Percentiles rank a stretch among this genome's conserved stretches.
Evolutionary conservation across 1,284 basidiomycete species (phyloP).

Genomic region (Xerocomus nothofagi): DNA sequence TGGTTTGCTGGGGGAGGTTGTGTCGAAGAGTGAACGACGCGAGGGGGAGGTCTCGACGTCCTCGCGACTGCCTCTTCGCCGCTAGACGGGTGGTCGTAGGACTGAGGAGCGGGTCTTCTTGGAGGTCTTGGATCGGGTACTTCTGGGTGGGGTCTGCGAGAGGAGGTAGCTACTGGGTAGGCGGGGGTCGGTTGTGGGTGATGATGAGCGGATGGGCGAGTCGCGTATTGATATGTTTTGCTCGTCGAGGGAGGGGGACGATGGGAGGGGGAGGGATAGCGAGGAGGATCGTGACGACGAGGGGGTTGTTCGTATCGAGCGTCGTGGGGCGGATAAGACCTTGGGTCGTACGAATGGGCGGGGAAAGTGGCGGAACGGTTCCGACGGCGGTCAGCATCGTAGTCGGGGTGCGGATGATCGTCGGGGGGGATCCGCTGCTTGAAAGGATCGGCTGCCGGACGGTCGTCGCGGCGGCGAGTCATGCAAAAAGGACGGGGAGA

Average conservation of each 20-base stretch:
- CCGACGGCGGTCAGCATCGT: slow-evolving; percentile 31
- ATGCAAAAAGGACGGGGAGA: slow-evolving; percentile 30
- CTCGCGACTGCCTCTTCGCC: slow-evolving; percentile 27
- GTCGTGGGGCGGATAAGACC: slow-evolving; percentile 23
- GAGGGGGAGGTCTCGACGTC: slow-evolving; percentile 27
- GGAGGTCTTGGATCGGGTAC: slow-evolving; percentile 25
- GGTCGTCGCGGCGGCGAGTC: slow-evolving; percentile 36
- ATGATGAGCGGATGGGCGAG: slow-evolving; percentile 29
- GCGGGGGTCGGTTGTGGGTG: slow-evolving; percentile 18
- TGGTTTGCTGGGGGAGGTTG: slow-evolving; percentile 27
- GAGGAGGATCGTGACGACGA: slow-evolving; percentile 32
- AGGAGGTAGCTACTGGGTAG: slow-evolving; percentile 25
- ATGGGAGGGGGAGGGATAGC: slow-evolving; percentile 12
- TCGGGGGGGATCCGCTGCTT: slow-evolving; percentile 31
- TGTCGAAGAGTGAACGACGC: slow-evolving; percentile 23
- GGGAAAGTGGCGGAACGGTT: slow-evolving; percentile 34
- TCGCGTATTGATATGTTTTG: too few relatives aligned
- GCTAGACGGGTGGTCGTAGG: slow-evolving; percentile 24
- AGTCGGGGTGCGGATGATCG: slow-evolving; percentile 24
- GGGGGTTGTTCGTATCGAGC: slow-evolving; percentile 21
- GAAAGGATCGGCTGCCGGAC: slow-evolving; percentile 23
- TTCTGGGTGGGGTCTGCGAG: slow-evolving; percentile 33
- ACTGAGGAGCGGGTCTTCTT: slow-evolving; percentile 15
- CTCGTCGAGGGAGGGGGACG: too few relatives aligned
- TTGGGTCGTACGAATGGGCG: slow-evolving; percentile 23